A percentile compares a stretch with the other conserved stretches of the same genome.
Conservation (phyloP, 2,329 filamentous ascomycete genomes). For the Dendrostoma leiphaemia region DNA sequence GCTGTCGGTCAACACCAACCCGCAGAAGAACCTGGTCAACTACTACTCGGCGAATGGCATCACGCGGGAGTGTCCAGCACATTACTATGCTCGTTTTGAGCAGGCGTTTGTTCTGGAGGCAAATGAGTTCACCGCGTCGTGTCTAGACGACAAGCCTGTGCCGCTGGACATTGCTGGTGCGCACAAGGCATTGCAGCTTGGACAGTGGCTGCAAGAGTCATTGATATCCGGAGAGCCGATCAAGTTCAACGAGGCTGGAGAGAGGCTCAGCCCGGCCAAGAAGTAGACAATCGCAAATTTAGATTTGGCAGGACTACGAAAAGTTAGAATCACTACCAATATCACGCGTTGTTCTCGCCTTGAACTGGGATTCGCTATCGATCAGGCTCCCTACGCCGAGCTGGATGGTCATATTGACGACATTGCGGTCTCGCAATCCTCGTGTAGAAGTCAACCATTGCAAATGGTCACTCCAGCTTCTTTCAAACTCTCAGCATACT, state of each 20-base stretch:
- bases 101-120: constrained; percentile 15
- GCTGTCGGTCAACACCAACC: constrained; percentile 58
- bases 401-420: too few species aligned
- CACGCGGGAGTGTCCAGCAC: constrained; percentile 2
- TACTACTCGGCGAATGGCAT: background rate
- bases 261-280: background rate
- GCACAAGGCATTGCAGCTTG: constrained; percentile 12
- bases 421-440: too few species aligned
- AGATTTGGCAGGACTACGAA: too few species aligned
- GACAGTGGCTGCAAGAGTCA: constrained; percentile 10
- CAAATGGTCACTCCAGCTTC: too few species aligned
- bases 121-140: constrained; percentile 16
- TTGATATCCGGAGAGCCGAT: constrained; percentile 14
- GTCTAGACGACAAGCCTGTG: constrained; percentile 9
- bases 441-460: too few species aligned
- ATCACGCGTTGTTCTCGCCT: too few species aligned
- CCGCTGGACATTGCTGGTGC: constrained; percentile 10
- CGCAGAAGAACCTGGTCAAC: constrained; percentile 26
- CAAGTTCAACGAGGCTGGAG: constrained; percentile 13
- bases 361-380: too few species aligned
- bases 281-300: constrained; percentile 13
- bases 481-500: too few species aligned
- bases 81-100: constrained; percentile 13
- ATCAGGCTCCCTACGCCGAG: too few species aligned
- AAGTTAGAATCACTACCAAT: too few species aligned